phyloP scores from a whole-genome alignment of 139 green algal species.

The Chlamydomonas schloesseri region DNA sequence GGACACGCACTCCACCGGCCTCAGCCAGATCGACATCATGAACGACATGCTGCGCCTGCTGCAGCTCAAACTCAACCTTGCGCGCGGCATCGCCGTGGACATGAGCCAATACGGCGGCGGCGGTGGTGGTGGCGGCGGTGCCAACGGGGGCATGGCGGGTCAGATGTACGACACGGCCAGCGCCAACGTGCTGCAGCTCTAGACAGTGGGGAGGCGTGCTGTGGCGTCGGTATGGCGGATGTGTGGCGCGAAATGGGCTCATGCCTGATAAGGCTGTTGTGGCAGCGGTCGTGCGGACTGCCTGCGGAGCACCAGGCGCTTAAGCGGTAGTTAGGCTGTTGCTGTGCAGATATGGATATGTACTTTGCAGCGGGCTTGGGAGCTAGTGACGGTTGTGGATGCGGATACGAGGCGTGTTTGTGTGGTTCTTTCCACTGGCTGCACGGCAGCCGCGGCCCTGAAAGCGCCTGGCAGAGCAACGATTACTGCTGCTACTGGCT shows the following conservation, averaged over 20 bases:
- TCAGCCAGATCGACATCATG: conserved; percentile 69
- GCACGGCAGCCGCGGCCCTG: too few species aligned
- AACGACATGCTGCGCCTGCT: conserved; percentile 62
- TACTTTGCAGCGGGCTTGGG: too few species aligned
- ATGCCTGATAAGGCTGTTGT: too few species aligned
- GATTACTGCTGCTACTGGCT: background rate
- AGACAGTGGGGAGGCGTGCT: too few species aligned
- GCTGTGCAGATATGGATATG: too few species aligned
- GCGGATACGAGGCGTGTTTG: too few species aligned
- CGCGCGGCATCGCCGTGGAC: background rate
- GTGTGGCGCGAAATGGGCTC: too few species aligned
- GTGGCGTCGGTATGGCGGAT: too few species aligned
- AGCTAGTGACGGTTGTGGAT: background rate
- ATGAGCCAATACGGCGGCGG: background rate
- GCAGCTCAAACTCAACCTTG: conserved; percentile 54
- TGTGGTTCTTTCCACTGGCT: too few species aligned
- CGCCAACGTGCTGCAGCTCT: conserved; percentile 37
- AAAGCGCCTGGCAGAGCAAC: background rate
- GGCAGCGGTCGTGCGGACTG: too few species aligned
- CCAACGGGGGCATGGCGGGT: background rate
- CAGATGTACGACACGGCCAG: conserved; percentile 16
- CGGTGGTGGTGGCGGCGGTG: background rate
- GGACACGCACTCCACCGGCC: conserved; percentile 58
- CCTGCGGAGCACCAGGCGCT: too few species aligned
- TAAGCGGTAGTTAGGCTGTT: too few species aligned